Conservation (phyloP, 2,329 filamentous ascomycete genomes). For the Mycosphaerella sp. region DNA sequence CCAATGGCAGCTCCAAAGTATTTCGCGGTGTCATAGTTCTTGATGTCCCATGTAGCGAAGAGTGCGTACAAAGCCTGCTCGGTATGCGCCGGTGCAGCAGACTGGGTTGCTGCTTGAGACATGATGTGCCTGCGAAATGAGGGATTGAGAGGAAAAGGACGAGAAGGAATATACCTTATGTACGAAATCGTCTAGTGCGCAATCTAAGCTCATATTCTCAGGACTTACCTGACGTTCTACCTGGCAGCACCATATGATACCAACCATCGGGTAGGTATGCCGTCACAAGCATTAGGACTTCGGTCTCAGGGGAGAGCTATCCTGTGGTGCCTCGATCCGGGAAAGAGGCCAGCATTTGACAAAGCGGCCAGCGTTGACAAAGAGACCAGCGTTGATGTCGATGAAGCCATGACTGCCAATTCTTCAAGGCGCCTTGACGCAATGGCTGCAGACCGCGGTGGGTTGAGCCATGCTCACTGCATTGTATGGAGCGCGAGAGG, state of each 20-base stretch:
- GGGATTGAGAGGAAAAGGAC: not conserved
- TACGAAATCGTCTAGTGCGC: not conserved
- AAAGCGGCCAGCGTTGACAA: not conserved
- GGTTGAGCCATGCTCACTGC: not conserved
- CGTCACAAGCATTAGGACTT: not conserved
- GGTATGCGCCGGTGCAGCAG: slow-evolving; percentile 3
- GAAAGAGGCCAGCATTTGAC: not conserved
- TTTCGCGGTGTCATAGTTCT: slow-evolving; percentile 17
- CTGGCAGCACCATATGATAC: not conserved
- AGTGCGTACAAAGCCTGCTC: slow-evolving; percentile 11
- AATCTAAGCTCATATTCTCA: not conserved
- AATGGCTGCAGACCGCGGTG: not conserved
- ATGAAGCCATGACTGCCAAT: not conserved
- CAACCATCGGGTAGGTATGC: slow-evolving; percentile 4
- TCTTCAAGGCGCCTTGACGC: not conserved
- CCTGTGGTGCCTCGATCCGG: slow-evolving; percentile 1
- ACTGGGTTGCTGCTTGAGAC: slow-evolving; percentile 9
- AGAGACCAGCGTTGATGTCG: not conserved
- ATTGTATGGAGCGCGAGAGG: not conserved
- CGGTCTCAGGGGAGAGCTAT: not conserved
- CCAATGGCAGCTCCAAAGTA: slow-evolving; percentile 18
- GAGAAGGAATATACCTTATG: not conserved
- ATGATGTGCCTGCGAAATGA: slow-evolving; percentile 6
- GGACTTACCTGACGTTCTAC: not conserved
- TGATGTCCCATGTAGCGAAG: slow-evolving; percentile 16